Base-by-base conservation (phyloP, 192 early-diverging fungal species). In the Coemansia sp. region DNA sequence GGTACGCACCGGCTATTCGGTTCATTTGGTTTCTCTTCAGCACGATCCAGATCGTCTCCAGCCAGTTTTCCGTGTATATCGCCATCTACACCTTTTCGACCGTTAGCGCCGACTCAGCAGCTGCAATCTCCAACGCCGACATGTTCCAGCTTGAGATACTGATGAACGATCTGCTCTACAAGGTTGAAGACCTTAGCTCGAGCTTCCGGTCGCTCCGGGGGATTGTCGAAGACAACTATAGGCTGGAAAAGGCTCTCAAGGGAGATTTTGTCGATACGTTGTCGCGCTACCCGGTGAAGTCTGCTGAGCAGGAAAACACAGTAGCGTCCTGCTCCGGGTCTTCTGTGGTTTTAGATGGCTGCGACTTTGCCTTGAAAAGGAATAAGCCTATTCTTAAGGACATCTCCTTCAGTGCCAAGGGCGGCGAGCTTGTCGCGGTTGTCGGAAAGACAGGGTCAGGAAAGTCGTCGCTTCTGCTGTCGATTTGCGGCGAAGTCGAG, bases 391-490 rank as follows among this genome's bases (percentile, higher is more conserved):
- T 72, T 13, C 53, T 74, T 3, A 19, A 55, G 5, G 45, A 66
- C 33, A 45, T 70, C 2, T 42, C 66, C 0, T 38, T 81, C 19
- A 42, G 40, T 11, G 61, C 45, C 5, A 23, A 22, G 3, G 59
- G 63, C 4, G 85, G 86, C 4, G 65, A 66, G 42, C 70, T 90
- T 5, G 79, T 87, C 4, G 79, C 82, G 5, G 75, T 91, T 17
- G 74, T 85, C 19, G 88, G 89, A 9, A 66, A 76, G 23, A 86
- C 87, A 7, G 87, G 88, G 0, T 66, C 70, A 6, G 89, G 89
- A 43, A 91, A 91, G 61, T 85, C 86, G 4, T 80, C 83, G n/a
- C 63, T 91, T 23, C 59, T 91, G 55, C 55, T 78, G 52, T 86
- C 89, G 0, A 75, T 89, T 23, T 70, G 87, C 40, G 83, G 88